Base-by-base conservation (phyloP, 108 stramenopile species). In the Stephanodiscus triporus region DNA sequence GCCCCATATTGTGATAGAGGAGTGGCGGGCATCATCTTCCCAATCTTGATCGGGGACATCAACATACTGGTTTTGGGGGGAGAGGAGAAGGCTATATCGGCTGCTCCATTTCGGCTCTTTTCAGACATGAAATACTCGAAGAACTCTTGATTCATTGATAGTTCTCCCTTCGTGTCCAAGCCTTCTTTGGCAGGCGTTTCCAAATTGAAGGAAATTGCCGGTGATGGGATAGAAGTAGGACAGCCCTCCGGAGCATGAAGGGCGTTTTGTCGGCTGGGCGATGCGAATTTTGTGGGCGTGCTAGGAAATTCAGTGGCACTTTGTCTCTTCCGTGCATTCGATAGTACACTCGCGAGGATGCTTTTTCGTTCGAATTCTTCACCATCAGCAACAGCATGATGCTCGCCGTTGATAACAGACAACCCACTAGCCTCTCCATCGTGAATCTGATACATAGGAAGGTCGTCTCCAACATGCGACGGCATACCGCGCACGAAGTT, bases 51-150 rank as follows among this genome's bases (percentile, higher is more conserved):
- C 36, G 58, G 58, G 29, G 58, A 59, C 58, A 59, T 59, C 58
- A 59, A 19, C 58, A 59, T 59, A 20, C 6, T n/a, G 58, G 58
- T 20, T 38, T 59, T 59, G 1, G 58, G 9, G 16, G 55, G 68
- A 34, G 68, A 69, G 14, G 53, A 37, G 57, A 67, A n/a, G 14
- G 36, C 32, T 45, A 47, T 43, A 64, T 69, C 19, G 49, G 69
- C 40, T 45, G 24, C 26, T 29, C 26, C 53, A 26, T 61, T n/a
- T 1, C 63, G 72, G 42, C 62, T 63, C 23, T 66, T 73, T 30
- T 73, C 72, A 6, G 78, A 61, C 78, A 79, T 80, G 37, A 80
- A 80, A 57, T 73, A 73, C 34, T 73, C 67, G 47, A 69, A 73
- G 60, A 72, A 68, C 16, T 74, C 73, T 34, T 65, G 68, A 69